phyloP scores from a whole-genome alignment of 768 basidiomycete genomes.

The Suillus ampliporus region DNA sequence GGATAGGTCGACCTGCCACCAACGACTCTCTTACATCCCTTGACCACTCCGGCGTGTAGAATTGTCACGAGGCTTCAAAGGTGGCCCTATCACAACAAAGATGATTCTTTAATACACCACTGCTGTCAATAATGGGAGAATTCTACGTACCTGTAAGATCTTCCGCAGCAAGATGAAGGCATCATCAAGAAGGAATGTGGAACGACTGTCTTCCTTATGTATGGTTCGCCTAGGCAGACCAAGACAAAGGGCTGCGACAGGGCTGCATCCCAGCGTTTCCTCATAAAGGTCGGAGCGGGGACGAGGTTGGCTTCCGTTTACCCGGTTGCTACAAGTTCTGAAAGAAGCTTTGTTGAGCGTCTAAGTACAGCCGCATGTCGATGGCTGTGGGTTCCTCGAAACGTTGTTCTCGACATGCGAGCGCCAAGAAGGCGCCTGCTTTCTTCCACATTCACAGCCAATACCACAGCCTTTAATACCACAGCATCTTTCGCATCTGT shows the following conservation, averaged over 20 bases:
- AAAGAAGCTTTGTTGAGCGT: background rate
- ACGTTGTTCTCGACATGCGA: slow-evolving; percentile 1
- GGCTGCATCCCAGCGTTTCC: background rate
- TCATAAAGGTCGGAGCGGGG: too few relatives aligned
- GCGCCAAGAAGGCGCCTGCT: background rate
- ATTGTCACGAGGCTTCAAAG: background rate
- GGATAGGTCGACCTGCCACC: background rate
- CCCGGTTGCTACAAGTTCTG: background rate
- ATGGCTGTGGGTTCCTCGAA: background rate
- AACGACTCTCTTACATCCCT: background rate
- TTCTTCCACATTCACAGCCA: background rate
- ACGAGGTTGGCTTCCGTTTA: background rate
- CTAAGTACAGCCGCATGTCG: background rate
- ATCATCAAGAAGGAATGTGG: background rate
- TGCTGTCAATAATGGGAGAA: background rate
- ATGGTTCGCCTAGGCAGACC: background rate
- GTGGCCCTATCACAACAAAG: background rate
- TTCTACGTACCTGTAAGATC: background rate
- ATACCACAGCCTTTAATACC: background rate
- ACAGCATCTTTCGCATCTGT: background rate
- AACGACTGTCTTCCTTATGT: background rate
- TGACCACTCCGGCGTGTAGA: background rate
- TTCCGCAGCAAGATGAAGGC: background rate
- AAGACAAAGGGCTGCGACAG: background rate
- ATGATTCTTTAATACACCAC: background rate